A percentile compares a stretch with the other conserved stretches of the same genome.
Conservation (phyloP, 768 basidiomycete genomes). For the Rhodosporidiobolus sp. region DNA sequence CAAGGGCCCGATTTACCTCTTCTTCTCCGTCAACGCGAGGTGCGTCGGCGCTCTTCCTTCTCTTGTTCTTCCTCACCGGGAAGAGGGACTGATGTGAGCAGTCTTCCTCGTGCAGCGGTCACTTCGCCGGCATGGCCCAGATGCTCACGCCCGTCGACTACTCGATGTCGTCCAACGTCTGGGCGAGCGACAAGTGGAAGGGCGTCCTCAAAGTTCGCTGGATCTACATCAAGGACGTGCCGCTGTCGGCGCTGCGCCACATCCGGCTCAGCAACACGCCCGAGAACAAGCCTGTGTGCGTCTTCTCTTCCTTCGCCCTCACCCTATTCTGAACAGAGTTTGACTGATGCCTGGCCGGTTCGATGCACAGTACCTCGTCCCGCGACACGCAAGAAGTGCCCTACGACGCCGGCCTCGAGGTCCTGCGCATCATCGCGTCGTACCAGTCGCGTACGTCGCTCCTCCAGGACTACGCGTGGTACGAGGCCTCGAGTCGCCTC, state of each 20-base stretch:
- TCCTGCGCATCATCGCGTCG: constrained; percentile 89
- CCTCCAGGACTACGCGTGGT: constrained; percentile 36
- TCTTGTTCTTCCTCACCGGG: background rate
- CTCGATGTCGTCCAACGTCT: constrained; percentile 88
- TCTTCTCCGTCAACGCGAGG: constrained; percentile 96
- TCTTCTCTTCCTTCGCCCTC: background rate
- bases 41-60: constrained; percentile 41
- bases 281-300: constrained; percentile 84
- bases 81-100: background rate
- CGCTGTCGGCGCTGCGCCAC: constrained; percentile 67
- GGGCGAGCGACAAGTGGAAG: constrained; percentile 99
- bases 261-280: constrained; percentile 93
- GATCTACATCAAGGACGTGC: constrained; percentile 90
- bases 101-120: constrained; percentile 63
- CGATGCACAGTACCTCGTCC: constrained; percentile 65
- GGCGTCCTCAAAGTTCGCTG: constrained; percentile 97
- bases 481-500: constrained; percentile 12
- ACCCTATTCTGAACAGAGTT: background rate
- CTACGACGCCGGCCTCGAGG: constrained; percentile 93
- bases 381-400: constrained; percentile 95
- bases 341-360: too few species aligned
- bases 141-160: constrained; percentile 97
- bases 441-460: constrained; percentile 76
- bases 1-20: constrained; percentile 91
- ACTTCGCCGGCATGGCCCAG: constrained; percentile 98